Base-by-base conservation (phyloP, 345 rosid genomes). In the Pugionium dolabratum region DNA sequence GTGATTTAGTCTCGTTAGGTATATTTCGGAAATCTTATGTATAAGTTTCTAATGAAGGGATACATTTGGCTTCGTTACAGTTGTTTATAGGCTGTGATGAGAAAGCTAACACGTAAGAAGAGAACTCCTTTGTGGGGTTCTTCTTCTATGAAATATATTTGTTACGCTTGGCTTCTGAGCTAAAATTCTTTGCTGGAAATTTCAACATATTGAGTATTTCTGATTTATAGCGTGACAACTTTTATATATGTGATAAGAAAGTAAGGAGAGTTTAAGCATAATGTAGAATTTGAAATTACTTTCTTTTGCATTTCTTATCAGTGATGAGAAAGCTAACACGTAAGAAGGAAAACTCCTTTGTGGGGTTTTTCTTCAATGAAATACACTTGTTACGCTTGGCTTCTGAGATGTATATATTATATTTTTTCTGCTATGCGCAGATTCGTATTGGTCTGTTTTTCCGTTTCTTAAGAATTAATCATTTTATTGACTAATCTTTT, bases 311-410 rank as follows among this genome's bases (percentile, higher is more conserved):
- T n/a, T 2, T 11, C 0, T 1, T 45, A 51, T 72, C 76, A 34
- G 71, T 72, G 71, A 65, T 72, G 76, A 72, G 76, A 56, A 60
- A 56, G 62, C 71, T 84, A 78, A 75, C 83, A 82, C 64, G 79
- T 72, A 67, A 78, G 84, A 72, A 66, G 79, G 4, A 47, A 1
- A 4, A 55, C 66, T 64, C 54, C 68, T 59, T 7, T 61, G 64
- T 50, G 29, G 9, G 42, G 54, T 54, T 27, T 47, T 34, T 70
- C 74, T 79, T 80, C 81, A 0, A 47, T 82, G 83, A 73, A 74
- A 82, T 82, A 11, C 37, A 64, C n/a, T 76, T 78, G 80, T 82
- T 85, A 79, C 79, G 75, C 79, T 80, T 82, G 85, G 83, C 83
- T 82, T 77, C 83, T 77, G 83, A 75, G 85, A 77, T 61, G 0